Conservation (phyloP, 805 yeast genomes). For the Pichia paraexigua region DNA sequence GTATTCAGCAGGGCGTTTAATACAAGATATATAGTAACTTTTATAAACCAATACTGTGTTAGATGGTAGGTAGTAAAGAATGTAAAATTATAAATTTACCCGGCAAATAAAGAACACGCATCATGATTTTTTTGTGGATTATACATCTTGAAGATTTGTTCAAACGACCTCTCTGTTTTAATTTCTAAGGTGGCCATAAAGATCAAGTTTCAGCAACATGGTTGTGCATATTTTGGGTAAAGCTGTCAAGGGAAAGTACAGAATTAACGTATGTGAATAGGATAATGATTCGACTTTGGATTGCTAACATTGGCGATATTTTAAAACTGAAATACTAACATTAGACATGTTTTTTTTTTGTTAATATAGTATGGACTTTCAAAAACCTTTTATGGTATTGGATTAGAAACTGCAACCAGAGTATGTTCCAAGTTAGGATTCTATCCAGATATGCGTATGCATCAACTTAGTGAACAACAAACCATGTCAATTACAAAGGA, state of each 20-base stretch:
- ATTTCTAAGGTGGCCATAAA: too few relatives aligned
- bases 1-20: conserved; percentile 2
- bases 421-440: conserved; percentile 85
- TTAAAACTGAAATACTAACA: neutral
- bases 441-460: conserved; percentile 91
- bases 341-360: neutral
- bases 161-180: neutral
- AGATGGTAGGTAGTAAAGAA: neutral
- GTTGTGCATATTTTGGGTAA: conserved; percentile 47
- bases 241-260: conserved; percentile 37
- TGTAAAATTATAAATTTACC: neutral
- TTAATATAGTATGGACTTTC: conserved; percentile 50
- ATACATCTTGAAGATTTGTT: neutral
- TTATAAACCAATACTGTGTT: neutral
- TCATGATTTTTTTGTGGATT: too few relatives aligned
- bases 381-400: conserved; percentile 79
- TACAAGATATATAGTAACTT: too few relatives aligned
- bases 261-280: conserved; percentile 22
- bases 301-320: too few relatives aligned
- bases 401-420: conserved; percentile 60
- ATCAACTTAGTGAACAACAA: conserved; percentile 83
- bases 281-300: too few relatives aligned
- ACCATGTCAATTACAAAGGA: conserved; percentile 82
- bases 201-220: conserved; percentile 23
- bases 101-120: neutral